Evolutionary conservation across 331 rosid species (phyloP).

Genomic region (Prunus yedoensis): DNA sequence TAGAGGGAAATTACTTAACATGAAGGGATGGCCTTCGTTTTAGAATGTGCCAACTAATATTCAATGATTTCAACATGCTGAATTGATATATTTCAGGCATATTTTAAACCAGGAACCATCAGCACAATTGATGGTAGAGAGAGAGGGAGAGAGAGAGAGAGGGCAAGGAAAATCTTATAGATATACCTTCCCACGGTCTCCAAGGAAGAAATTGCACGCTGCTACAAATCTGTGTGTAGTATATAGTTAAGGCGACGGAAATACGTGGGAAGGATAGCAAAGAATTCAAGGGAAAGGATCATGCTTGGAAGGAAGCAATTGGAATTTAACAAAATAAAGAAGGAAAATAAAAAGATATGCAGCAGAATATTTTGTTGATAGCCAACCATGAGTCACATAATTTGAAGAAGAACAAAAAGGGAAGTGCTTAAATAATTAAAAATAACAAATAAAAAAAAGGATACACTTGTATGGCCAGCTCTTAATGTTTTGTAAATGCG

Average conservation of each 20-base stretch:
- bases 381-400: neutral
- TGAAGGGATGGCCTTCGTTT: neutral
- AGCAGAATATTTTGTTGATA: neutral
- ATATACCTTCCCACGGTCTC: slow-evolving; percentile 95
- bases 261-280: neutral
- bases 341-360: slow-evolving; percentile 1
- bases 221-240: slow-evolving; percentile 74
- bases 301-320: slow-evolving; percentile 1
- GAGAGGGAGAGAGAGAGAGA: neutral
- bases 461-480: slow-evolving; percentile 90
- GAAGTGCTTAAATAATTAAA: neutral
- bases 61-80: neutral
- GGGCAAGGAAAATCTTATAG: slow-evolving; percentile 9
- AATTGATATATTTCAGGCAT: neutral
- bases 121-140: neutral
- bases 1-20: neutral
- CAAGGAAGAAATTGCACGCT: slow-evolving; percentile 95
- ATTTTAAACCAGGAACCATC: neutral
- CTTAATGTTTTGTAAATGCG: slow-evolving; percentile 88
- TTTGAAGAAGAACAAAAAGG: slow-evolving; percentile 14
- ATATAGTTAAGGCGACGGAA: slow-evolving; percentile 50
- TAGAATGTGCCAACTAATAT: neutral
- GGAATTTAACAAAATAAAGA: neutral
- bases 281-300: neutral
- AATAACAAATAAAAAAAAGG: slow-evolving; percentile 40